Evolutionary conservation across 192 early-diverging fungal species (phyloP), one percentile per base, ranked within the genome.

Genomic region (Entomortierella lignicola): DNA sequence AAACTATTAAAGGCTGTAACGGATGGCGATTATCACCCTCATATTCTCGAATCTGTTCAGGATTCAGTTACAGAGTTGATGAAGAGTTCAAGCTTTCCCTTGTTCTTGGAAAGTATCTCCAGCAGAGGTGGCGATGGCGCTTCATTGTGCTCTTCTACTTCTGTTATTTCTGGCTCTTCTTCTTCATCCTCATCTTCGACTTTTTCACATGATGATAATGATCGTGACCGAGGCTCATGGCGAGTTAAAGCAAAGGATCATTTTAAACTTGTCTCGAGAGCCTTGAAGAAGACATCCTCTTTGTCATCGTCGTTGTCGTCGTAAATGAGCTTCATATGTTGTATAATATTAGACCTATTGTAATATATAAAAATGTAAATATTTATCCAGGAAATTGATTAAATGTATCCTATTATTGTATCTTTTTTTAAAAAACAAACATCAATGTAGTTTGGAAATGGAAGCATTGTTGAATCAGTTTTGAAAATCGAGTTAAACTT

Each of bases 21-120:
- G 15, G 41, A 42, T 0, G 57, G 69, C 7, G 50, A 66, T 17
- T 84, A 77, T 43, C 73, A 80, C 23, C 74, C 83, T 8, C 56
- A 50, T 13, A n/a, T 84, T n/a, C 74, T 84, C 0, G 47, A 55
- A 5, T 69, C 54, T 1, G 66, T 74, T 8, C 25, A 55, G 0
- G 43, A 54, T 23, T 34, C 70, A 12, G 55, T 82, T 1, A 32
- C 68, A 12, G 83, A 84, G 57, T 73, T 84, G 26, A 72, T 84
- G 63, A 72, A 72, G 56, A 53, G 47, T 37, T 48, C 62, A 25
- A 53, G 71, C 34, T 72, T 60, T 39, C 71, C 71, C 20, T 39
- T 65, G 55, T 72, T 72, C 29, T 25, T 72, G 25, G 55, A 72
- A 37, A 48, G 27, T 23, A 42, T 42, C 13, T 62, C 51, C 27